These are phyloP conservation scores for Podospora anserina DNA, from an alignment of 495 filamentous ascomycete genomes.

Conservation along the genomic window DNA sequence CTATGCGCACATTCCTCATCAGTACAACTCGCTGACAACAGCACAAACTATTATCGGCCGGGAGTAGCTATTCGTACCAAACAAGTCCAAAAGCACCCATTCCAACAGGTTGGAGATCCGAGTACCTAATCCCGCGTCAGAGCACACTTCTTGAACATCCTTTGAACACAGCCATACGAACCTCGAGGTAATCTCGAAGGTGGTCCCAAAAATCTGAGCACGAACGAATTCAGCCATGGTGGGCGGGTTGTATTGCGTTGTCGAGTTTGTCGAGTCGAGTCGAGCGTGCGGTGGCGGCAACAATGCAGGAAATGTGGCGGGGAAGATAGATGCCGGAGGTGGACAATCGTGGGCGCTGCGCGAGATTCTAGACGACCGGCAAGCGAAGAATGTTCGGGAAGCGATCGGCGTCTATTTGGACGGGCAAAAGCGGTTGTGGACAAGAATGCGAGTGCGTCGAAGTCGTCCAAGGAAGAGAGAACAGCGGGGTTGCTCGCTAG, in stretches of 20 bases:
- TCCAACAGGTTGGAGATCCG: conserved; percentile 95
- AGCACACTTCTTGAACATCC: conserved; percentile 18
- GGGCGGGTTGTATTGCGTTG: conserved; percentile 14
- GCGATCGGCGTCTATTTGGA: not conserved
- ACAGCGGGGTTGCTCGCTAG: not conserved
- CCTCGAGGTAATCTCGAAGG: conserved; percentile 98
- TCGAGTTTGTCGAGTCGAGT: not conserved
- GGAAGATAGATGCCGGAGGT: not conserved
- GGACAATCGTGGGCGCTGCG: not conserved
- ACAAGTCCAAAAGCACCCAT: conserved; percentile 99
- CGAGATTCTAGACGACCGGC: not conserved
- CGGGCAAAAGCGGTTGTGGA: not conserved
- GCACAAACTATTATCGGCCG: not conserved
- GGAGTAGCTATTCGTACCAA: conserved; percentile 60
- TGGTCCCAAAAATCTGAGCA: conserved; percentile 98
- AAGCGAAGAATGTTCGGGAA: not conserved
- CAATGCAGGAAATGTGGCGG: not conserved
- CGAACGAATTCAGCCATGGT: conserved; percentile 97
- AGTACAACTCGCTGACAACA: not conserved
- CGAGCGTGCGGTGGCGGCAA: not conserved
- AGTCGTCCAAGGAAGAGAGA: not conserved
- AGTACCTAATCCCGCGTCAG: conserved; percentile 61
- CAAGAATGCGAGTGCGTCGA: not conserved
- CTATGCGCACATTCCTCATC: conserved; percentile 42
- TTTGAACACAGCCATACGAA: not conserved